Conservation (phyloP, 2,329 filamentous ascomycete species). For the Fusarium sp. region DNA sequence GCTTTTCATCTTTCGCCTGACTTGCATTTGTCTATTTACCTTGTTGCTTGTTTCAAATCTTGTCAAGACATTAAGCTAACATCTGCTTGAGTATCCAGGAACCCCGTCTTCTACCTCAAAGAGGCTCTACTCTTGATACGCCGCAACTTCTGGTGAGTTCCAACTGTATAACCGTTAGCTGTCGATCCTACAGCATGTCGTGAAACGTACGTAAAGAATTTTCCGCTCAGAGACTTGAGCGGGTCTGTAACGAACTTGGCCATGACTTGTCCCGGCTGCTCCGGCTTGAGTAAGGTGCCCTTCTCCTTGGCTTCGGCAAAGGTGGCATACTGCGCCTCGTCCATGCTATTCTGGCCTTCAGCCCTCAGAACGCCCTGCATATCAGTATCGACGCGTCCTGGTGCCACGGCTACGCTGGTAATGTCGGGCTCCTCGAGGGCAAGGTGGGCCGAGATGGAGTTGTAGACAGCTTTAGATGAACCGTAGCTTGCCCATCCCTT, state of each 20-base stretch:
- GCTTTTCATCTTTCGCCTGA: slow-evolving; percentile 92
- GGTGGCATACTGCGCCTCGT: slow-evolving; percentile 67
- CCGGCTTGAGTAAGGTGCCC: slow-evolving; percentile 81
- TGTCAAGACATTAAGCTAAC: slow-evolving; percentile 37
- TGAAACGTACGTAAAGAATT: slow-evolving; percentile 73
- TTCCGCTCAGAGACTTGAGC: slow-evolving; percentile 77
- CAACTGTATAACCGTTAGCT: slow-evolving; percentile 48
- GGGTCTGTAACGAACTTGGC: slow-evolving; percentile 79
- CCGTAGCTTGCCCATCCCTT: slow-evolving; percentile 85
- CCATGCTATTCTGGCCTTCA: slow-evolving; percentile 62
- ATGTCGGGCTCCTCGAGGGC: slow-evolving; percentile 82
- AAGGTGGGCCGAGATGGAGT: slow-evolving; percentile 81
- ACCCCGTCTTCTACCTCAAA: not conserved
- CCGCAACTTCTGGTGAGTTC: slow-evolving; percentile 60
- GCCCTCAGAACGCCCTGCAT: slow-evolving; percentile 90
- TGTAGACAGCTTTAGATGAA: slow-evolving; percentile 84
- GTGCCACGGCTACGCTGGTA: slow-evolving; percentile 77
- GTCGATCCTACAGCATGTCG: not conserved
- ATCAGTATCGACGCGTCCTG: slow-evolving; percentile 86
- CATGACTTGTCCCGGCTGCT: slow-evolving; percentile 88
- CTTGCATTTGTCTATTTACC: slow-evolving; percentile 49
- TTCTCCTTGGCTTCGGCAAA: slow-evolving; percentile 78
- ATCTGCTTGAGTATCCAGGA: slow-evolving; percentile 37
- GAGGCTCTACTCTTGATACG: slow-evolving; percentile 59
- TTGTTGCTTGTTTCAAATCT: slow-evolving; percentile 28